These are phyloP conservation scores for Dalbergia oliveri DNA, from an alignment of 306 rosid species.

Conservation along the genomic window DNA sequence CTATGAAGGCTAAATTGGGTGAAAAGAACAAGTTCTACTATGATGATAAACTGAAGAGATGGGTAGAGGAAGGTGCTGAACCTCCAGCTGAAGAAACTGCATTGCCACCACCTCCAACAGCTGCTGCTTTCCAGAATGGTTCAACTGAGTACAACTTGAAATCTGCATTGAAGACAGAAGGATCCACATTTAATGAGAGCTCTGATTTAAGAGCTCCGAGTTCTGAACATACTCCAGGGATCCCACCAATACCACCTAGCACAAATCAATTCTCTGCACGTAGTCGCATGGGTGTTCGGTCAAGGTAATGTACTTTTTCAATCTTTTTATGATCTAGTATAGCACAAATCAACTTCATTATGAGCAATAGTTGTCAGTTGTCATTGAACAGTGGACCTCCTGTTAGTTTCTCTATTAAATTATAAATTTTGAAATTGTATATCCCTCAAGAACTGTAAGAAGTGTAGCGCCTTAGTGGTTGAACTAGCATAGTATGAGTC, in stretches of 20 bases:
- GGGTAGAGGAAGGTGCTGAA: conserved; percentile 93
- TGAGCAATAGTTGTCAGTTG: not conserved
- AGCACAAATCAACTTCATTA: conserved; percentile 1
- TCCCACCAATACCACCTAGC: conserved; percentile 85
- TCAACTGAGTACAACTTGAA: conserved; percentile 70
- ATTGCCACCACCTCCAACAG: conserved; percentile 83
- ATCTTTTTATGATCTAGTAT: not conserved
- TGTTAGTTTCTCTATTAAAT: not conserved
- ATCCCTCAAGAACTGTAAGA: conserved; percentile 8
- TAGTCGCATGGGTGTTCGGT: conserved; percentile 78
- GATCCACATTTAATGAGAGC: conserved; percentile 53
- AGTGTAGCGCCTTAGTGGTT: not conserved
- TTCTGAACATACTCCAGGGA: conserved; percentile 66
- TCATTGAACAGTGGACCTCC: conserved; percentile 23
- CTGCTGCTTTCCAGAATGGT: conserved; percentile 74
- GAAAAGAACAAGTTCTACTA: conserved; percentile 88
- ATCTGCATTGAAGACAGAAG: conserved; percentile 69
- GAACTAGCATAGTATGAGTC: not conserved
- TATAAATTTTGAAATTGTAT: conserved; percentile 6
- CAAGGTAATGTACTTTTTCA: conserved; percentile 67
- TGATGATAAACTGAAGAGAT: conserved; percentile 87
- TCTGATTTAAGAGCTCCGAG: conserved; percentile 50
- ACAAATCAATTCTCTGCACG: conserved; percentile 79
- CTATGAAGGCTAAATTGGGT: conserved; percentile 88
- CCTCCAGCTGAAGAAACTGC: conserved; percentile 79